Evolutionary conservation across 2,329 filamentous ascomycete genomes (phyloP).

Genomic region (Colletotrichum brevisporum): DNA sequence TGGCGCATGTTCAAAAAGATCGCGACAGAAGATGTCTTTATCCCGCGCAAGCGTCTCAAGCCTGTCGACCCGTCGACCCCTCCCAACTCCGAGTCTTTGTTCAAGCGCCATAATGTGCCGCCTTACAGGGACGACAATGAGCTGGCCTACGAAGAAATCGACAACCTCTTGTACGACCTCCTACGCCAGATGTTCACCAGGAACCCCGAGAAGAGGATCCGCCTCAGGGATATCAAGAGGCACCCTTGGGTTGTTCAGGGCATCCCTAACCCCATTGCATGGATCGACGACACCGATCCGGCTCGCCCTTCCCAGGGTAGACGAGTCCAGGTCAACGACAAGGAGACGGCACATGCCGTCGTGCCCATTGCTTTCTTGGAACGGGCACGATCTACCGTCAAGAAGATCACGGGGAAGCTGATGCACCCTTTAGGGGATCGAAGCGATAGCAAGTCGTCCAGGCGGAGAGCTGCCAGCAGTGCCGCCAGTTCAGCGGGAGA

Average conservation of each 20-base stretch:
- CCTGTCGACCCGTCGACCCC: conserved; percentile 76
- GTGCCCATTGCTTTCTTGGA: conserved; percentile 91
- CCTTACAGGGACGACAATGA: conserved; percentile 84
- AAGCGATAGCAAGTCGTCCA: conserved; percentile 63
- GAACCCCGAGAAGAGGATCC: conserved; percentile 90
- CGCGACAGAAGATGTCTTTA: conserved; percentile 91
- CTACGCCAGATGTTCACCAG: conserved; percentile 86
- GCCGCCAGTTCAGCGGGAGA: conserved; percentile 75
- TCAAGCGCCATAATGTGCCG: conserved; percentile 70
- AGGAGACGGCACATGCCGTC: conserved; percentile 91
- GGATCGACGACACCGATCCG: conserved; percentile 96
- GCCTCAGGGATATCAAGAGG: conserved; percentile 90
- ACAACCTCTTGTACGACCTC: conserved; percentile 84
- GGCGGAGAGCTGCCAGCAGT: conserved; percentile 72
- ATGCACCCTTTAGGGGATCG: conserved; percentile 72
- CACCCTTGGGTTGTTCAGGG: conserved; percentile 92
- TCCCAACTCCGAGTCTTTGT: conserved; percentile 67
- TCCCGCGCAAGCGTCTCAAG: conserved; percentile 85
- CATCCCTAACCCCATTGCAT: conserved; percentile 79
- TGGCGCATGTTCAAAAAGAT: conserved; percentile 94
- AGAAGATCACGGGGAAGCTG: conserved; percentile 75
- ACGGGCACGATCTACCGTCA: conserved; percentile 83
- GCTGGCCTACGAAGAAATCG: conserved; percentile 87
- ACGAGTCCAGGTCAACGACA: conserved; percentile 92
- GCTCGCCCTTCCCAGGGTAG: conserved; percentile 82